phyloP scores from a whole-genome alignment of 1,139 yeast genomes.

The Debaryomyces fabryi region DNA sequence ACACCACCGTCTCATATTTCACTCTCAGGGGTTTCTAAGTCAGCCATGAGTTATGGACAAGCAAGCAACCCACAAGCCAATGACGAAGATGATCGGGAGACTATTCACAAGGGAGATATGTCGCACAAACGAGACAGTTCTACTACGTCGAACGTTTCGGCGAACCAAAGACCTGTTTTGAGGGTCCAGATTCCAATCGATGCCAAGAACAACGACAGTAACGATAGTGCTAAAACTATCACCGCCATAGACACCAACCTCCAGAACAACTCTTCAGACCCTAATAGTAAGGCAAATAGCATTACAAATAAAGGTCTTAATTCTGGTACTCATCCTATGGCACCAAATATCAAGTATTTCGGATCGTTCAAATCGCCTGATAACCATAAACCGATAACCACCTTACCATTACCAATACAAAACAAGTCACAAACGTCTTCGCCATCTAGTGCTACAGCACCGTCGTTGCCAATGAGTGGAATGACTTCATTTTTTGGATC shows the following conservation, averaged over 20 bases:
- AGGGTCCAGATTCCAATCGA: conserved; percentile 56
- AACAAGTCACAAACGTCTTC: conserved; percentile 47
- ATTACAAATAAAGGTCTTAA: conserved; percentile 11
- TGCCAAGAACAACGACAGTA: conserved; percentile 25
- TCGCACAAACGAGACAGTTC: conserved; percentile 9
- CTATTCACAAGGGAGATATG: background rate
- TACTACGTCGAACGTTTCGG: conserved; percentile 7
- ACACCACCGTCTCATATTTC: conserved; percentile 32
- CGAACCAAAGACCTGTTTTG: conserved; percentile 45
- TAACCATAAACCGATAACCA: conserved; percentile 33
- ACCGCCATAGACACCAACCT: conserved; percentile 39
- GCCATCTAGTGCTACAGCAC: conserved; percentile 48
- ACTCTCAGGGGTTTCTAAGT: conserved; percentile 32
- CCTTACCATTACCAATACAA: conserved; percentile 43
- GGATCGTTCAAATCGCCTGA: conserved; percentile 44
- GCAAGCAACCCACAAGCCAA: conserved; percentile 19
- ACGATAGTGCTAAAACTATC: conserved; percentile 39
- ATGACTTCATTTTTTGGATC: conserved; percentile 28
- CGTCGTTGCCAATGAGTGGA: conserved; percentile 34
- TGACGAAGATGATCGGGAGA: conserved; percentile 13
- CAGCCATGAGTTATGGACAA: conserved; percentile 18
- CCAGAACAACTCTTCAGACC: conserved; percentile 7
- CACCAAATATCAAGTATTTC: conserved; percentile 25
- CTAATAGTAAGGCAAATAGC: conserved; percentile 10
- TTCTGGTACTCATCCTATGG: conserved; percentile 5